phyloP scores from a whole-genome alignment of 202 grass and related monocot species.

The Setaria viridis region DNA sequence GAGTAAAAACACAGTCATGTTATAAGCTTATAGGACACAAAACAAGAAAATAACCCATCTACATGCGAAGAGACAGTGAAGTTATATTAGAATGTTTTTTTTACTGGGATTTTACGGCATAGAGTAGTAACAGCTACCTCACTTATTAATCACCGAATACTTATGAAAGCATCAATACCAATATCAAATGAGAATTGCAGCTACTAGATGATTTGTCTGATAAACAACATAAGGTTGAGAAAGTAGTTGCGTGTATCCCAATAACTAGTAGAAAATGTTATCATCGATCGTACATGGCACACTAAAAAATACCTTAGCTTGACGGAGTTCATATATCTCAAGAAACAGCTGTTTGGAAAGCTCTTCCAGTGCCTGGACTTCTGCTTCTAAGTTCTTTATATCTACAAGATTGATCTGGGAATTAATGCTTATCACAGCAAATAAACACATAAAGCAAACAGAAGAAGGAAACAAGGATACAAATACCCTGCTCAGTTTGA shows the following conservation, averaged over 20 bases:
- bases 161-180: constrained; percentile 4
- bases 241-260: not conserved
- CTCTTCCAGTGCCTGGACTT: constrained; percentile 95
- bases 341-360: constrained; percentile 98
- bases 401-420: constrained; percentile 54
- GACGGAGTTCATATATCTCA: constrained; percentile 95
- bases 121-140: not conserved
- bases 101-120: constrained; percentile 7
- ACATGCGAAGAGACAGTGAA: not conserved
- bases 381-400: constrained; percentile 95
- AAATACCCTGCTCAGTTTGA: constrained; percentile 96
- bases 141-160: not conserved
- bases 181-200: constrained; percentile 17
- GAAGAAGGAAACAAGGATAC: constrained; percentile 17
- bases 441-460: not conserved
- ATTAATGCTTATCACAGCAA: constrained; percentile 9
- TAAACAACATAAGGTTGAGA: constrained; percentile 1
- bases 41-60: not conserved
- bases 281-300: not conserved
- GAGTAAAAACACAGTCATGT: not conserved
- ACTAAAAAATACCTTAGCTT: constrained; percentile 75
- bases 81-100: not conserved
- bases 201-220: not conserved
- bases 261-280: constrained; percentile 7
- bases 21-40: not conserved